Percentiles rank a stretch among this genome's conserved stretches.
Evolutionary conservation across 768 basidiomycete genomes (phyloP).

Genomic region (Lentinus tigrinus): DNA sequence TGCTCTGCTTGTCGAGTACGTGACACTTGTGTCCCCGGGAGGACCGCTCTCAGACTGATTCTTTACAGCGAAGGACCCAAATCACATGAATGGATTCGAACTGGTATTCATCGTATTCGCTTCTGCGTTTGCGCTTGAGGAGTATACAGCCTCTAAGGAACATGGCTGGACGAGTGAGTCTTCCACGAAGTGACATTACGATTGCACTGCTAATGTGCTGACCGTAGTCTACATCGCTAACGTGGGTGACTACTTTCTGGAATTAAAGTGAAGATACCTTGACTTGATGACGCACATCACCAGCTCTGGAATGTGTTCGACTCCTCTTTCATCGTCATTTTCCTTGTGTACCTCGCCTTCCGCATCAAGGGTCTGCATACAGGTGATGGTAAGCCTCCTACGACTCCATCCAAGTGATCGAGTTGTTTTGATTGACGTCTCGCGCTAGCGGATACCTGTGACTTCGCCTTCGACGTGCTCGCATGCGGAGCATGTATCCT

Average conservation of each 20-base stretch:
- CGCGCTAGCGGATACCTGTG: slow-evolving; percentile 44
- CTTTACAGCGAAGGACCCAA: slow-evolving; percentile 54
- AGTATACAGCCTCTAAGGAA: slow-evolving; percentile 85
- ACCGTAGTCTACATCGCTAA: slow-evolving; percentile 77
- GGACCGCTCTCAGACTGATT: neutral
- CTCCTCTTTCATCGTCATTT: slow-evolving; percentile 68
- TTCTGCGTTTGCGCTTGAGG: slow-evolving; percentile 76
- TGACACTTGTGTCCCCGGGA: neutral
- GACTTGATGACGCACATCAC: no score
- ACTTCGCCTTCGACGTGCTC: slow-evolving; percentile 78
- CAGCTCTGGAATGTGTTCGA: slow-evolving; percentile 94
- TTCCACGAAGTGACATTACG: neutral
- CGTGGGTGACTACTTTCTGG: slow-evolving; percentile 35
- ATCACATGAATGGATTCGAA: slow-evolving; percentile 60
- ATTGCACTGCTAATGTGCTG: slow-evolving; percentile 1
- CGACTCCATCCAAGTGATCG: no score
- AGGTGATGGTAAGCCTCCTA: slow-evolving; percentile 45
- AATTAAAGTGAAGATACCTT: neutral
- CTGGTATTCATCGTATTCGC: slow-evolving; percentile 73
- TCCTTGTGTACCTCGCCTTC: slow-evolving; percentile 63
- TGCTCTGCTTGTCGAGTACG: slow-evolving; percentile 75
- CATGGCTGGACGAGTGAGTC: slow-evolving; percentile 84
- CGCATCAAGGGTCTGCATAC: slow-evolving; percentile 61
- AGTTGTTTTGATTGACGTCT: no score
- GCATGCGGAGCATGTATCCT: slow-evolving; percentile 84